Base-by-base conservation (phyloP, 148 eudicot genomes). In the Fagopyrum homotropicum region DNA sequence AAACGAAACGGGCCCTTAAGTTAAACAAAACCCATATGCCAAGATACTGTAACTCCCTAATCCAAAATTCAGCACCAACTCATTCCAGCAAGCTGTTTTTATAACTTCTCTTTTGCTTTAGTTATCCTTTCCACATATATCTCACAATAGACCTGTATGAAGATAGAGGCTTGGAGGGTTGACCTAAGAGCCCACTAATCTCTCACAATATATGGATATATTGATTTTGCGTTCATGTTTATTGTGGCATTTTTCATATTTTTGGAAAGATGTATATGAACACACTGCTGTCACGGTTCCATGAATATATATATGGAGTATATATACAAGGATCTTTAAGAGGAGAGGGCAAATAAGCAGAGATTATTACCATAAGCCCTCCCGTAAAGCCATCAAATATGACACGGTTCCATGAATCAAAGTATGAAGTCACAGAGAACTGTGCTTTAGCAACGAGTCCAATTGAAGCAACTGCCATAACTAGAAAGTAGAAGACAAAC, bases 371-470 rank as follows among this genome's bases (percentile, higher is more conserved):
- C 99, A 95, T 75, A 77, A 95, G 98, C 50, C 98, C 99, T n/a
- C 97, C 94, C 45, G 89, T 77, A 77, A 95, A 86, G 78, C 99
- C 99, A 74, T 95, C 98, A 74, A 92, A 76, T 49, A 90, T 69
- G 72, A 95, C 85, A 79, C 84, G 86, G 82, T 84, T 95, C 99
- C 98, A 95, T 76, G 91, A 78, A 79, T 88, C 97, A 55, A 95
- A 95, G 83, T 88, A 95, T 56, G 98, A 88, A 77, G 84, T 92
- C 69, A 90, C 78, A 26, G 93, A 83, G 83, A 92, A 95, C 68
- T 90, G 89, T 22, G 98, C 87, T 84, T 90, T 95, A 66, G 98
- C 93, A 45, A 90, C 77, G 61, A 95, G 92, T 70, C 94, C 96
- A 61, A 83, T 82, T 56, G 99, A 90, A 17, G 98, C 90, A 77